Conservation (phyloP, 108 stramenopile genomes). For the Skeletonema grethae region DNA sequence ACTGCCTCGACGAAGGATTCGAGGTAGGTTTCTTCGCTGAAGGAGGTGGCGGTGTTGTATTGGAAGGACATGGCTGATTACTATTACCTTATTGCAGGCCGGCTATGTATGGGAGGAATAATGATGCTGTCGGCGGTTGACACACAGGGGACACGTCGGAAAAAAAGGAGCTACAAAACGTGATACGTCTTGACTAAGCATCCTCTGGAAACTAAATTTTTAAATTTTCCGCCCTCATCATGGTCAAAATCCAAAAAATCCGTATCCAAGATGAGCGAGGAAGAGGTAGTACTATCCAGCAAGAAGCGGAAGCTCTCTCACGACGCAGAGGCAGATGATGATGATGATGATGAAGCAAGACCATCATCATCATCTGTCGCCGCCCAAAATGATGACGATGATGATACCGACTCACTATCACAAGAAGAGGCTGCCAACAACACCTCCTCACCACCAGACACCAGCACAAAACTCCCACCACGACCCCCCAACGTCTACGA, state of each 20-base stretch:
- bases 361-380: not conserved
- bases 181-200: no score
- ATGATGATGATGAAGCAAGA: not conserved
- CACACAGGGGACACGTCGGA: no score
- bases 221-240: no score
- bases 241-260: not conserved
- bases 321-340: not conserved
- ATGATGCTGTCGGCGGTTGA: no score
- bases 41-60: conserved; percentile 31
- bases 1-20: conserved; percentile 80
- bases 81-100: no score
- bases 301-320: conserved; percentile 4
- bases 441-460: not conserved
- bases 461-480: not conserved
- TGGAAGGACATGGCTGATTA: not conserved
- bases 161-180: no score
- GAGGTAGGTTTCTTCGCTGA: conserved; percentile 75
- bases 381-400: not conserved
- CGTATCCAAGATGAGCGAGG: not conserved
- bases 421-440: not conserved
- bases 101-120: no score
- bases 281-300: not conserved
- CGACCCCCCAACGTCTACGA: conserved; percentile 60
- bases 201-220: no score
- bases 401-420: not conserved